Conservation (phyloP, 2,329 filamentous ascomycete species). For the Chaetomiaceae sp. region DNA sequence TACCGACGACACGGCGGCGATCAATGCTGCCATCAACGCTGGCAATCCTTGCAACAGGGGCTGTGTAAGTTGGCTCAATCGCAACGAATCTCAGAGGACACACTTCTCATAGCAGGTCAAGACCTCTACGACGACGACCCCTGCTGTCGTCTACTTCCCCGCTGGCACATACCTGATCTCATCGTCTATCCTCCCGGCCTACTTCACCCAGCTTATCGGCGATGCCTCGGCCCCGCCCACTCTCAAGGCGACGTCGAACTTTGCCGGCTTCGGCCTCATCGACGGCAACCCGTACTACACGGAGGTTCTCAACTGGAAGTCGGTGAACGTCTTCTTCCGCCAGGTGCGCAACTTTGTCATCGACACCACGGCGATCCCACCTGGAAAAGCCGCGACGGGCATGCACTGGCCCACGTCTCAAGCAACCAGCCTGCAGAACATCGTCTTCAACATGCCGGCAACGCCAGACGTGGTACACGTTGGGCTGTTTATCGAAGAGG, state of each 20-base stretch:
- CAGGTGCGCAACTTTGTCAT: conserved; percentile 57
- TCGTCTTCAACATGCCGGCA: conserved; percentile 51
- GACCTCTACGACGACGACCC: conserved; percentile 39
- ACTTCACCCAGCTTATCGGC: conserved; percentile 75
- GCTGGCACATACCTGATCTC: conserved; percentile 64
- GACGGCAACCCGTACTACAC: conserved; percentile 46
- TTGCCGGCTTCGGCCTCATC: conserved; percentile 46
- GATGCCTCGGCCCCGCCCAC: conserved; percentile 57
- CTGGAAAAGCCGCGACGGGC: conserved; percentile 45
- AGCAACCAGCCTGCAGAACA: conserved; percentile 56
- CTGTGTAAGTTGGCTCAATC: conserved; percentile 34
- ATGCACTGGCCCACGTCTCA: conserved; percentile 69
- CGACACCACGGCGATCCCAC: conserved; percentile 52
- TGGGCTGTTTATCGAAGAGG: conserved; percentile 54
- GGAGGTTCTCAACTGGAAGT: conserved; percentile 43
- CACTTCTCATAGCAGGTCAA: conserved; percentile 22
- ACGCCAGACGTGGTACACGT: conserved; percentile 48
- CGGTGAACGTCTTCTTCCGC: conserved; percentile 58
- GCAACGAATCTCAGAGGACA: no score
- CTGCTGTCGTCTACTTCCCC: conserved; percentile 43
- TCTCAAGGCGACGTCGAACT: conserved; percentile 50
- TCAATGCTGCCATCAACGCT: conserved; percentile 41
- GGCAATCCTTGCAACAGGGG: conserved; percentile 39
- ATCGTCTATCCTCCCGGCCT: conserved; percentile 66
- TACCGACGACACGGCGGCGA: conserved; percentile 45